Evolutionary conservation across 163 green algal species (phyloP).

Genomic region (Volvox carteri): DNA sequence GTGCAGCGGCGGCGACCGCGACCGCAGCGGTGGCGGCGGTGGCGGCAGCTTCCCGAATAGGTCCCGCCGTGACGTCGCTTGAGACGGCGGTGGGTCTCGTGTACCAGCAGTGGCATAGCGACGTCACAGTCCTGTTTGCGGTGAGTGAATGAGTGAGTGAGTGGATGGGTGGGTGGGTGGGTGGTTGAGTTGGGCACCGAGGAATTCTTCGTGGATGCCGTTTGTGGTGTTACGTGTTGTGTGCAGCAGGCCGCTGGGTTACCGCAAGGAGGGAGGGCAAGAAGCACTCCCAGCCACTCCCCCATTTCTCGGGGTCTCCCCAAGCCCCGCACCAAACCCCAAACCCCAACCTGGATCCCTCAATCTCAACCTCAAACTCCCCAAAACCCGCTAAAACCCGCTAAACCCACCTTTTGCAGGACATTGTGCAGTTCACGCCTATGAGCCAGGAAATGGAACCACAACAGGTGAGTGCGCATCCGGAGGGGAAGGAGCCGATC

Average conservation of each 20-base stretch:
- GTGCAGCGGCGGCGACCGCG: not conserved
- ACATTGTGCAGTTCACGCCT: conserved; percentile 54
- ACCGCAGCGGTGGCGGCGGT: not conserved
- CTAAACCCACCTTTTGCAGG: too few relatives aligned
- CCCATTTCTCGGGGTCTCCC: too few relatives aligned
- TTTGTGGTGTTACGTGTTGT: too few relatives aligned
- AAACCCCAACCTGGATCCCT: too few relatives aligned
- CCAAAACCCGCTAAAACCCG: too few relatives aligned
- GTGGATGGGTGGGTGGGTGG: not conserved
- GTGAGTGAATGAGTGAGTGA: conserved; percentile 29
- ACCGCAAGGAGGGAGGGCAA: too few relatives aligned
- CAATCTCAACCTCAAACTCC: too few relatives aligned
- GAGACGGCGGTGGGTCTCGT: conserved; percentile 38
- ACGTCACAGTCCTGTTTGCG: conserved; percentile 52
- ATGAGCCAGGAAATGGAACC: conserved; percentile 57
- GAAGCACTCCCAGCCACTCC: too few relatives aligned
- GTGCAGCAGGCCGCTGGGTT: too few relatives aligned
- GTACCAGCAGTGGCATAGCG: conserved; percentile 56
- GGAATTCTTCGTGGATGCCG: too few relatives aligned
- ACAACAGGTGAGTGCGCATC: conserved; percentile 56
- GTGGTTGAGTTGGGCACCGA: not conserved
- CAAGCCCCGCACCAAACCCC: too few relatives aligned
- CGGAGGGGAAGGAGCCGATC: too few relatives aligned
- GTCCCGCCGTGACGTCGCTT: not conserved
- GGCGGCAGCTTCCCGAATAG: not conserved